Evolutionary conservation across 257 asterid genomes (phyloP).

Genomic region (Rauvolfia tetraphylla): DNA sequence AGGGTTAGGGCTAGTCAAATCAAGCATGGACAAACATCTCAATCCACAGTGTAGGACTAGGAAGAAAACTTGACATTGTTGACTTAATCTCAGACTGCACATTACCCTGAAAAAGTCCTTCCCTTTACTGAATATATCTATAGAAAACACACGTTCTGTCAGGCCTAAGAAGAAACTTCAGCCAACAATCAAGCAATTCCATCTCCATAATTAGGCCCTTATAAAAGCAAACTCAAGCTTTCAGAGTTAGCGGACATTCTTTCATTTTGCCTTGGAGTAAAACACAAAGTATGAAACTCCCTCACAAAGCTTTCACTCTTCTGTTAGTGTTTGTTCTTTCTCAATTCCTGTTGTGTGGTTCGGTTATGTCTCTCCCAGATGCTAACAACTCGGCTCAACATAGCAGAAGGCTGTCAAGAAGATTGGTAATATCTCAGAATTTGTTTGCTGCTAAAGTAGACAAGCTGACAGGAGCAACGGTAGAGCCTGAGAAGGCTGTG

Average conservation of each 20-base stretch:
- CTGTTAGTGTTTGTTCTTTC: slow-evolving; percentile 29
- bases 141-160: too few relatives aligned
- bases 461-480: slow-evolving; percentile 28
- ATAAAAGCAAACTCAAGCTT: slow-evolving; percentile 10
- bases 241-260: slow-evolving; percentile 19
- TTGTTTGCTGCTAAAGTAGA: slow-evolving; percentile 24
- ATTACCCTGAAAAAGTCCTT: slow-evolving; percentile 11
- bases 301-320: slow-evolving; percentile 19
- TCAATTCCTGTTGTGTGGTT: slow-evolving; percentile 14
- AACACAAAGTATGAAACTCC: slow-evolving; percentile 19
- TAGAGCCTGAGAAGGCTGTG: slow-evolving; percentile 44
- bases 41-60: background rate
- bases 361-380: slow-evolving; percentile 5
- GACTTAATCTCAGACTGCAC: slow-evolving; percentile 28
- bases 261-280: too few relatives aligned
- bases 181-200: too few relatives aligned
- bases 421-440: slow-evolving; percentile 26
- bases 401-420: slow-evolving; percentile 30
- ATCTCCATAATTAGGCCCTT: slow-evolving; percentile 9
- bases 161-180: too few relatives aligned
- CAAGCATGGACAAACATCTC: background rate
- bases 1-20: slow-evolving; percentile 1
- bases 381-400: background rate
- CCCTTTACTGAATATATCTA: background rate
- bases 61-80: slow-evolving; percentile 8